These are phyloP conservation scores for Naegleria lovaniensis DNA, from an alignment of 208 protist genomes.

Conservation along the genomic window DNA sequence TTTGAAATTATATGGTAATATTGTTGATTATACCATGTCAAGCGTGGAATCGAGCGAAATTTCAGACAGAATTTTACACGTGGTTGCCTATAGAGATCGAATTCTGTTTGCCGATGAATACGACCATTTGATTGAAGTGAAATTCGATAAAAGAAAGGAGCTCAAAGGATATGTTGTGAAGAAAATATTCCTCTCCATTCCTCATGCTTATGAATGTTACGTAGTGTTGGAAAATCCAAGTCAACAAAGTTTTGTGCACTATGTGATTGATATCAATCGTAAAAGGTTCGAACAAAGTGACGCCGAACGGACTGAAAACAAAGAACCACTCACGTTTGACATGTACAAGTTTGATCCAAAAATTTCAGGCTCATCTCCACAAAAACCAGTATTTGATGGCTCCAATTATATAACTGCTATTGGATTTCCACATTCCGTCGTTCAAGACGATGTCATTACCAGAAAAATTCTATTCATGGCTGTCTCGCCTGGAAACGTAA, in stretches of 20 bases:
- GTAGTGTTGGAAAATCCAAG: neutral
- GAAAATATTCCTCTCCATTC: neutral
- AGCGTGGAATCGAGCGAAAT: neutral
- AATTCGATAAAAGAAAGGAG: conserved; percentile 1
- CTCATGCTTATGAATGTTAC: neutral
- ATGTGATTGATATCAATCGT: neutral
- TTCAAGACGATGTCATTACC: neutral
- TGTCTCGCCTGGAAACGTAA: neutral
- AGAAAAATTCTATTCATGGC: neutral
- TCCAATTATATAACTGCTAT: neutral
- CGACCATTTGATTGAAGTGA: neutral
- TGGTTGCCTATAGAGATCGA: neutral
- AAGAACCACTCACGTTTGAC: neutral
- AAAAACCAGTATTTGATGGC: neutral
- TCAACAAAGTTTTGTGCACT: neutral
- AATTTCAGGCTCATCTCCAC: neutral
- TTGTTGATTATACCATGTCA: conserved; percentile 3
- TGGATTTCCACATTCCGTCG: neutral
- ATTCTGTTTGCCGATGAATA: neutral
- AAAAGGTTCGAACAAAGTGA: neutral
- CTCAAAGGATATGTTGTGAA: neutral
- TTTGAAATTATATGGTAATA: neutral
- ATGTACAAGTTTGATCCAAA: neutral
- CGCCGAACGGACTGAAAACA: neutral
- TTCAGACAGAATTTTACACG: conserved; percentile 5